phyloP scores from a whole-genome alignment of 257 asterid genomes.

The Galeopsis tetrahit region DNA sequence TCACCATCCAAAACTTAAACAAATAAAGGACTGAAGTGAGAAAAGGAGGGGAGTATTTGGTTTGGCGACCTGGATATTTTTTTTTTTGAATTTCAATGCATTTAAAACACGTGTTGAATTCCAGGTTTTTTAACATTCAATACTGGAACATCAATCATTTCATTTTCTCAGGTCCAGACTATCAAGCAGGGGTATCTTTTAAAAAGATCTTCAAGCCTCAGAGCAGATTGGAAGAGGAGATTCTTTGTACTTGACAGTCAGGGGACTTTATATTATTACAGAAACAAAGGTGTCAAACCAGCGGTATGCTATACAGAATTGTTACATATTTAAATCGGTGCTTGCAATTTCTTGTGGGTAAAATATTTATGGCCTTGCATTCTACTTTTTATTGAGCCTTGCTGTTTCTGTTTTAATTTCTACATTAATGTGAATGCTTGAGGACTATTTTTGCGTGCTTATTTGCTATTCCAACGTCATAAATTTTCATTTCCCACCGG shows the following conservation, averaged over 20 bases:
- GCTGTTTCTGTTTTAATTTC: constrained; percentile 11
- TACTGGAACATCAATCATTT: constrained; percentile 33
- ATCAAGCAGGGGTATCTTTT: constrained; percentile 96
- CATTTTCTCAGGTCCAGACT: constrained; percentile 66
- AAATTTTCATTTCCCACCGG: constrained; percentile 23
- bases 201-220: constrained; percentile 87
- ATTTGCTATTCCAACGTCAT: constrained; percentile 12
- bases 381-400: constrained; percentile 6
- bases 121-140: constrained; percentile 16
- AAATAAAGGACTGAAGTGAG: constrained; percentile 3
- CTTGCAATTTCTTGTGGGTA: constrained; percentile 26
- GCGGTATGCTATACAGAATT: constrained; percentile 59
- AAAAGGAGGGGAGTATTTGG: constrained; percentile 23
- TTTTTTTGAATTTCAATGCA: constrained; percentile 21
- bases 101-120: constrained; percentile 1
- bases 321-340: constrained; percentile 31
- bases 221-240: constrained; percentile 98
- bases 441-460: constrained; percentile 5
- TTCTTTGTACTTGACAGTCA: constrained; percentile 91
- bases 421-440: constrained; percentile 21
- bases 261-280: constrained; percentile 86
- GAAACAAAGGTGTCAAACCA: constrained; percentile 73
- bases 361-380: constrained; percentile 16
- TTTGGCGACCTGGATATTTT: constrained; percentile 18
- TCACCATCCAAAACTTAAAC: constrained; percentile 17